Percentiles rank a stretch among this genome's conserved stretches.
Evolutionary conservation across 768 basidiomycete species (phyloP).

Genomic region (Multifurca ochricompacta): DNA sequence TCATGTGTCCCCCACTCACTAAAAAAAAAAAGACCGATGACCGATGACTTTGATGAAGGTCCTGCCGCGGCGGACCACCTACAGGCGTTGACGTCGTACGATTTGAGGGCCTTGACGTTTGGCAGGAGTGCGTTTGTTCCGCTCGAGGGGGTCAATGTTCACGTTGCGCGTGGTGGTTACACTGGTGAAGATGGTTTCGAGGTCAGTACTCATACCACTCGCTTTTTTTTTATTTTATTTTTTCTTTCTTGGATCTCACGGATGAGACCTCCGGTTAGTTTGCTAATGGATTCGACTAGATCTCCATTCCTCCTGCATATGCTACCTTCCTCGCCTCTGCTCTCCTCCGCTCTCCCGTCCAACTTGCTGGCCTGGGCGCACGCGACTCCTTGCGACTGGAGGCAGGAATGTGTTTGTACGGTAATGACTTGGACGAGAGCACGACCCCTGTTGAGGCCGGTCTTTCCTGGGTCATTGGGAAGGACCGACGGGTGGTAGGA

Average conservation of each 20-base stretch:
- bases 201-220: slow-evolving; percentile 34
- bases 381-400: slow-evolving; percentile 92
- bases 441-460: slow-evolving; percentile 88
- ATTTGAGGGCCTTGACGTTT: slow-evolving; percentile 70
- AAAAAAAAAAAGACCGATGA: not conserved
- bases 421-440: slow-evolving; percentile 84
- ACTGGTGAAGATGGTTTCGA: slow-evolving; percentile 99
- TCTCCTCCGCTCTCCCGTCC: slow-evolving; percentile 58
- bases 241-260: not conserved
- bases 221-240: not conserved
- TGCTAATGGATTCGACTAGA: slow-evolving; percentile 35
- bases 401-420: slow-evolving; percentile 96
- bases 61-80: slow-evolving; percentile 77
- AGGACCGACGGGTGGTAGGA: slow-evolving; percentile 64
- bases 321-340: slow-evolving; percentile 61
- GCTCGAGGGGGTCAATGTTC: slow-evolving; percentile 69
- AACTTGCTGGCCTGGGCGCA: slow-evolving; percentile 85
- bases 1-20: not conserved
- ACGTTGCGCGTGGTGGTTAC: slow-evolving; percentile 92
- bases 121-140: slow-evolving; percentile 77
- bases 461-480: slow-evolving; percentile 88
- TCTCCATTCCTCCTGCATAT: slow-evolving; percentile 78
- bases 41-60: slow-evolving; percentile 42
- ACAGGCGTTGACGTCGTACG: slow-evolving; percentile 66
- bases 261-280: not conserved